A percentile compares a stretch with the other conserved stretches of the same genome.
These are phyloP conservation scores for Geosmithia flava DNA, from an alignment of 2,329 filamentous ascomycete species.

Conservation along the genomic window DNA sequence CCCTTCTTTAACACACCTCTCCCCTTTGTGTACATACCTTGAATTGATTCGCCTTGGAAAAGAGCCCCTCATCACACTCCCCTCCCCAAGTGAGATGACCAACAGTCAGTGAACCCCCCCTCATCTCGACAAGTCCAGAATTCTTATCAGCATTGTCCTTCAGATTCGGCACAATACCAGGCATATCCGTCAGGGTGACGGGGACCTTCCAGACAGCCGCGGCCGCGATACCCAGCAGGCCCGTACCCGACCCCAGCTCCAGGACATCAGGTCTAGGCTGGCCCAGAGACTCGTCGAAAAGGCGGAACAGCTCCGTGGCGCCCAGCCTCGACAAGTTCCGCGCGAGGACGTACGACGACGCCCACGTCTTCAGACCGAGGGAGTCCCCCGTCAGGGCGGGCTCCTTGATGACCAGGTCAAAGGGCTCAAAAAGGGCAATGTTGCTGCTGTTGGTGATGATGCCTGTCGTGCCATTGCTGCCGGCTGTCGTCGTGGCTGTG, in stretches of 20 bases:
- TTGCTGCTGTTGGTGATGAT: no score
- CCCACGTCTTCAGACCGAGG: constrained; percentile 91
- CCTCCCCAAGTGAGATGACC: constrained; percentile 67
- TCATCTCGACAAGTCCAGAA: constrained; percentile 33
- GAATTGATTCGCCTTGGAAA: constrained; percentile 36
- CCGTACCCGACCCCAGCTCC: constrained; percentile 83
- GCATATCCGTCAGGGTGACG: constrained; percentile 72
- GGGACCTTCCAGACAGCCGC: constrained; percentile 55
- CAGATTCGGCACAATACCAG: constrained; percentile 73
- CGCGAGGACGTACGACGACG: constrained; percentile 76
- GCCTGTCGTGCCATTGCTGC: constrained; percentile 2
- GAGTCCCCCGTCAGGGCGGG: constrained; percentile 81
- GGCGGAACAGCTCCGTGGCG: constrained; percentile 28
- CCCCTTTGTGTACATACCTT: constrained; percentile 18
- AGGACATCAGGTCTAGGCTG: constrained; percentile 32
- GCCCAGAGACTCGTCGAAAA: constrained; percentile 25
- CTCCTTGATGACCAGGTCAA: constrained; percentile 67
- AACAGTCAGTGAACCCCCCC: constrained; percentile 45
- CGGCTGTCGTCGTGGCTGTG: no score
- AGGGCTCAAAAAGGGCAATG: constrained; percentile 18
- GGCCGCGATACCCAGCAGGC: constrained; percentile 78
- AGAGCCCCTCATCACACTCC: constrained; percentile 29
- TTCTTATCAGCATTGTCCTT: constrained; percentile 62
- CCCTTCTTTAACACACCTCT: no score
- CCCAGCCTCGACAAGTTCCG: constrained; percentile 48